Evolutionary conservation across 1,284 basidiomycete species (phyloP).

Genomic region (Pseudozyma thailandica): DNA sequence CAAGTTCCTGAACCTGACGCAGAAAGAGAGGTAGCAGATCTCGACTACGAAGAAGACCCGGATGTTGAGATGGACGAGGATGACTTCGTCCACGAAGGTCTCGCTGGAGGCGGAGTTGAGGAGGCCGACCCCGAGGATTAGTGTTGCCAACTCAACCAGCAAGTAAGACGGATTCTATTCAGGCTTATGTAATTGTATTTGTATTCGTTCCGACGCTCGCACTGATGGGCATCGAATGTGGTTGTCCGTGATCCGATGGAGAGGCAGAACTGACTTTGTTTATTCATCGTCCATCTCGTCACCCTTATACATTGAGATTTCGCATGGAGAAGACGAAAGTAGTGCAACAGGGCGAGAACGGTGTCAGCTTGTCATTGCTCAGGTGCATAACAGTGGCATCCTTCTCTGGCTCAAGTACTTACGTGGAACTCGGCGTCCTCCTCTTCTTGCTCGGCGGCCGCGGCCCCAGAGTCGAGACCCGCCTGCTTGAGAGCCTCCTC

Average conservation of each 20-base stretch:
- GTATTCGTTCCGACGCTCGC: conserved; percentile 10
- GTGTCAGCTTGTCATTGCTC: not conserved
- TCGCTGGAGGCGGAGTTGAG: conserved; percentile 57
- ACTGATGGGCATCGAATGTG: not conserved
- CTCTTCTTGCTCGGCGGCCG: conserved; percentile 39
- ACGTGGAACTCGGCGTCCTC: conserved; percentile 56
- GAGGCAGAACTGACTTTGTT: not conserved
- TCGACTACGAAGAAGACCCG: conserved; percentile 58
- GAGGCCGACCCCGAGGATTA: conserved; percentile 67
- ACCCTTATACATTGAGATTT: conserved; percentile 8
- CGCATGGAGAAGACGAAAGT: not conserved
- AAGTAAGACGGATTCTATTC: not conserved
- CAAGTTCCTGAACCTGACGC: conserved; percentile 43
- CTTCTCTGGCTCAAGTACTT: not conserved
- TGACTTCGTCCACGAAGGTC: conserved; percentile 53
- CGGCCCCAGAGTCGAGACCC: conserved; percentile 34
- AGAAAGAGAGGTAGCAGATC: conserved; percentile 51
- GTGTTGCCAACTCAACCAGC: not conserved
- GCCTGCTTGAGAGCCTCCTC: conserved; percentile 58
- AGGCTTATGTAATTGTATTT: conserved; percentile 24
- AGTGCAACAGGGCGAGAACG: not conserved
- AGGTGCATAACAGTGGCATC: not conserved
- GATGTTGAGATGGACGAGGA: conserved; percentile 61
- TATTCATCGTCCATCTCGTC: conserved; percentile 38
- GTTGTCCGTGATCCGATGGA: not conserved